These are phyloP conservation scores for Ascochyta clinopodiicola DNA, from an alignment of 2,329 filamentous ascomycete genomes.

Conservation along the genomic window DNA sequence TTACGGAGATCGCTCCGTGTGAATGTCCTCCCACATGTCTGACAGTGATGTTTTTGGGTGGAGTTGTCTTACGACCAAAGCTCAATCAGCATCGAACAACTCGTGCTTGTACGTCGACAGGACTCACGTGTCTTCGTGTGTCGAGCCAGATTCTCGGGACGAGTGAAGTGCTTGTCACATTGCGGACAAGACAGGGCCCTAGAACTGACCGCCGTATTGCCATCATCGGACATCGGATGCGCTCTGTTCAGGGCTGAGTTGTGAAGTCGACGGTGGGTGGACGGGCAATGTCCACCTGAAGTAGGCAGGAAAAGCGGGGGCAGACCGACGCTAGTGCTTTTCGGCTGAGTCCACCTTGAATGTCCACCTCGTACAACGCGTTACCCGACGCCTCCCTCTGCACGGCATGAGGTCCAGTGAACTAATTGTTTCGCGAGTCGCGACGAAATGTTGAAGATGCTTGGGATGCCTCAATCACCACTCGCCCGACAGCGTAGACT, in stretches of 20 bases:
- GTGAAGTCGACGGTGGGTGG: background rate
- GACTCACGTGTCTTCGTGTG: slow-evolving; percentile 16
- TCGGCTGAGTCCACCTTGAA: background rate
- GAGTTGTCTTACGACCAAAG: background rate
- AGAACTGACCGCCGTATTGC: background rate
- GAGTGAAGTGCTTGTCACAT: slow-evolving; percentile 9
- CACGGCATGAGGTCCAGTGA: background rate
- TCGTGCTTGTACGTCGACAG: background rate
- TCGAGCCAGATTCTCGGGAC: slow-evolving; percentile 13
- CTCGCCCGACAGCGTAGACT: background rate
- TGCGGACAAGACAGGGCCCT: slow-evolving; percentile 4
- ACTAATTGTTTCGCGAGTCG: background rate
- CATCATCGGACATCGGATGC: background rate
- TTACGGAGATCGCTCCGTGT: slow-evolving; percentile 8
- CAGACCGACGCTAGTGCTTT: too few relatives aligned
- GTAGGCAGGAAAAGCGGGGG: too few relatives aligned
- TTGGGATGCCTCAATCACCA: background rate
- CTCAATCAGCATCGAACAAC: background rate
- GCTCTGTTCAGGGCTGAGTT: background rate
- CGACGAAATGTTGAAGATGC: background rate
- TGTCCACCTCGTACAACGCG: slow-evolving; percentile 7
- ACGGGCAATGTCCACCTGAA: background rate
- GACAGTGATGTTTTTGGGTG: slow-evolving; percentile 6
- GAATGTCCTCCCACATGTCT: slow-evolving; percentile 5
- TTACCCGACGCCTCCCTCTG: background rate